Percentiles rank a stretch among this genome's conserved stretches.
Conservation (phyloP, 2,329 filamentous ascomycete genomes). For the Arthrinium phaeospermum region DNA sequence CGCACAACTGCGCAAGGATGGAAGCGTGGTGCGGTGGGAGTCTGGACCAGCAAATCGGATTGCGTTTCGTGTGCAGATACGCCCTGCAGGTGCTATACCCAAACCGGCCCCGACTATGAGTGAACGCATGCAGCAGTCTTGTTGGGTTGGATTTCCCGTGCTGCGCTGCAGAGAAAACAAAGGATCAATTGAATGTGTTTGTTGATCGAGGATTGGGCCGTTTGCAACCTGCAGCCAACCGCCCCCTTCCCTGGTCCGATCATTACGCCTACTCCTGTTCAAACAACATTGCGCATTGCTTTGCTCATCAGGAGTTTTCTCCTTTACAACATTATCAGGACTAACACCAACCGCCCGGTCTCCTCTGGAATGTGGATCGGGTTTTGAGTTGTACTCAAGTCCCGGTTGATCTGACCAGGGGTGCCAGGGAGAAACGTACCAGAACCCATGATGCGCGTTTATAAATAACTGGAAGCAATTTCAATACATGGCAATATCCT, state of each 20-base stretch:
- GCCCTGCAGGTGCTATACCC: constrained; percentile 2
- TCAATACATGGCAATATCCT: not conserved
- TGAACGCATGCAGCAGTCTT: not conserved
- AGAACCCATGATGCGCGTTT: not conserved
- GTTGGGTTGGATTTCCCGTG: not conserved
- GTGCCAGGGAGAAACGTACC: constrained; percentile 1
- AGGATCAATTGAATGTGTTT: not conserved
- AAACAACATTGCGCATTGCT: not conserved
- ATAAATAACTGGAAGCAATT: constrained; percentile 6
- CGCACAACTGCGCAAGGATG: not conserved
- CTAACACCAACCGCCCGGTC: not conserved
- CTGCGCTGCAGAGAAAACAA: not conserved
- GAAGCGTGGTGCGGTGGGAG: not conserved
- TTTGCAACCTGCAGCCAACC: not conserved
- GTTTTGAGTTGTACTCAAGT: not conserved
- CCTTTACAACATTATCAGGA: not conserved
- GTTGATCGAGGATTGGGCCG: not conserved
- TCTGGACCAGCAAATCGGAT: not conserved
- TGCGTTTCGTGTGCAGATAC: not conserved
- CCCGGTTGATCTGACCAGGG: constrained; percentile 5
- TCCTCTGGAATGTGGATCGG: constrained; percentile 4
- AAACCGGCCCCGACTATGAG: not conserved
- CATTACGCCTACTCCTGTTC: not conserved
- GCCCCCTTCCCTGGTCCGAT: not conserved
- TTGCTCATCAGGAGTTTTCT: not conserved